Conservation (phyloP, 345 rosid genomes). For the Trapa incisa region DNA sequence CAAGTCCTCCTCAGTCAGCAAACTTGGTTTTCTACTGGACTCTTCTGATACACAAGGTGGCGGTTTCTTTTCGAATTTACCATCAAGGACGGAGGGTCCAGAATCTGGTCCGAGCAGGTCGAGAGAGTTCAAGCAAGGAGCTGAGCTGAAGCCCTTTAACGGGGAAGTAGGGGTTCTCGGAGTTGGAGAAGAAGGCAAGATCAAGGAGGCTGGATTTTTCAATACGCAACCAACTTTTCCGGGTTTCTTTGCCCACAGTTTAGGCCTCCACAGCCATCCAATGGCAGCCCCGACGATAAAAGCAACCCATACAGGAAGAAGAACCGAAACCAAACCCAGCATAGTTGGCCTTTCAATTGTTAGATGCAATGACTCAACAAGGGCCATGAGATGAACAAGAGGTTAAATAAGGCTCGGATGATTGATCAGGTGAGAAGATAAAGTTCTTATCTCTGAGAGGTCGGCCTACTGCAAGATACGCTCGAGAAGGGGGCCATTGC, state of each 20-base stretch:
- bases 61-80: conserved; percentile 7
- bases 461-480: neutral
- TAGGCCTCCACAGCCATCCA: conserved; percentile 69
- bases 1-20: conserved; percentile 55
- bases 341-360: conserved; percentile 6
- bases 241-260: conserved; percentile 17
- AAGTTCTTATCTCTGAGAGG: neutral
- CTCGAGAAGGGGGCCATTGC: neutral
- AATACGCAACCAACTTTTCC: conserved; percentile 19
- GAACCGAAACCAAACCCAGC: conserved; percentile 15
- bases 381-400: neutral
- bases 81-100: conserved; percentile 18
- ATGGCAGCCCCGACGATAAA: conserved; percentile 43
- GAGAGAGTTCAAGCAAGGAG: conserved; percentile 31
- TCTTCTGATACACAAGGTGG: conserved; percentile 14
- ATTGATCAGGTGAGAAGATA: neutral
- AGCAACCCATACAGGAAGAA: conserved; percentile 37
- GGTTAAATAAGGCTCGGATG: neutral
- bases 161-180: conserved; percentile 20
- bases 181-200: neutral
- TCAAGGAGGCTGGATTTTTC: conserved; percentile 26
- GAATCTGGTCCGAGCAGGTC: conserved; percentile 12
- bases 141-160: conserved; percentile 28
- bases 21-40: conserved; percentile 23
- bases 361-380: conserved; percentile 5